Conservation (phyloP, 2,329 filamentous ascomycete genomes). For the Epicoccum sorghinum region DNA sequence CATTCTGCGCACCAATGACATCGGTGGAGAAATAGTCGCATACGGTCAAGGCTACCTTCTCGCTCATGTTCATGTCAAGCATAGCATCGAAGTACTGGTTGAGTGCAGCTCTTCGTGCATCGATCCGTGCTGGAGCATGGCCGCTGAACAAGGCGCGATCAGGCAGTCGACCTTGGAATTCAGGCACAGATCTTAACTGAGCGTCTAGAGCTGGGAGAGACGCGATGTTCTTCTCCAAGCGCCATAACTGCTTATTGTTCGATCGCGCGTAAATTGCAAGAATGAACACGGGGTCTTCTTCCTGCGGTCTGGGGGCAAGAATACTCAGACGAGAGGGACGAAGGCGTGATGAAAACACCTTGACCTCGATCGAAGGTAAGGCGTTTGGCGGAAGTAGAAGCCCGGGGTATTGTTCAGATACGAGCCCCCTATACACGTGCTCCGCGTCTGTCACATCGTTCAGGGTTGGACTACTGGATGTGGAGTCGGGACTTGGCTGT, state of each 20-base stretch:
- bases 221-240: constrained; percentile 87
- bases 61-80: constrained; percentile 81
- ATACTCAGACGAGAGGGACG: constrained; percentile 88
- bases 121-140: constrained; percentile 91
- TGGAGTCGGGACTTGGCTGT: constrained; percentile 43
- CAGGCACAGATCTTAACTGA: constrained; percentile 74
- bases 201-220: constrained; percentile 84
- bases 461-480: constrained; percentile 31
- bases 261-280: constrained; percentile 82
- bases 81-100: constrained; percentile 86
- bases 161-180: constrained; percentile 77
- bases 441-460: constrained; percentile 46
- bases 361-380: constrained; percentile 81
- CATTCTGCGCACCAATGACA: constrained; percentile 64
- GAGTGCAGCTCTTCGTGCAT: constrained; percentile 80
- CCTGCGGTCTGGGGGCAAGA: constrained; percentile 76
- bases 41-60: constrained; percentile 75
- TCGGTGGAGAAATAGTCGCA: constrained; percentile 83
- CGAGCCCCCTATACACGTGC: constrained; percentile 74
- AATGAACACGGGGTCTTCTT: constrained; percentile 94
- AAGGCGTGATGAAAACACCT: constrained; percentile 92
- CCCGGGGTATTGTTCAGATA: constrained; percentile 85
- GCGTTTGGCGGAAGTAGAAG: constrained; percentile 87
- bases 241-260: constrained; percentile 82
- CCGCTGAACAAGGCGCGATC: constrained; percentile 88